Evolutionary conservation across 805 yeast genomes (phyloP).

Genomic region (Blastobotrys americana): DNA sequence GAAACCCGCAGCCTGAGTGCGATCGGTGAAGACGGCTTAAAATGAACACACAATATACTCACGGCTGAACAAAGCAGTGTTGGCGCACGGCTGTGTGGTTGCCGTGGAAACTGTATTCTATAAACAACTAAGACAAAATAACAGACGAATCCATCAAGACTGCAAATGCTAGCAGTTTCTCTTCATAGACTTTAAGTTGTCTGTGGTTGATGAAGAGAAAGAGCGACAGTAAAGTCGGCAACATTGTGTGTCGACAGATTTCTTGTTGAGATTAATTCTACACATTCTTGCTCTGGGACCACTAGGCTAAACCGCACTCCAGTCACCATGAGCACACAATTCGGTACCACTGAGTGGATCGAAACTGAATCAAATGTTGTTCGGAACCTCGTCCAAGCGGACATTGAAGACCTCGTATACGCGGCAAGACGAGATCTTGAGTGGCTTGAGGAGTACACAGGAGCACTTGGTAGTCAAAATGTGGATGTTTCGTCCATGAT

Average conservation of each 20-base stretch:
- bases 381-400: conserved; percentile 33
- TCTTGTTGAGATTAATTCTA: too few species aligned
- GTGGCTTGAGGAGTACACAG: conserved; percentile 37
- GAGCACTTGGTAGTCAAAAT: not conserved
- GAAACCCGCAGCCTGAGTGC: too few species aligned
- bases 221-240: too few species aligned
- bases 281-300: too few species aligned
- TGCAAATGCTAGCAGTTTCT: too few species aligned
- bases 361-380: conserved; percentile 38
- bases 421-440: conserved; percentile 36
- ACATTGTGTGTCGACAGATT: too few species aligned
- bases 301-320: too few species aligned
- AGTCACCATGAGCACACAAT: conserved; percentile 1
- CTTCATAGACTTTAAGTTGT: too few species aligned
- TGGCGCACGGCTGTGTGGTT: not conserved
- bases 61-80: not conserved
- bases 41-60: too few species aligned
- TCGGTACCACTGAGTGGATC: conserved; percentile 49
- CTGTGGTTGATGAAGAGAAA: too few species aligned
- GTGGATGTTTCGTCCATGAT: conserved; percentile 17
- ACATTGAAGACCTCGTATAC: conserved; percentile 36
- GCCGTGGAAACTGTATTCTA: not conserved
- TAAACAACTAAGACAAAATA: not conserved
- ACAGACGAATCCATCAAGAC: not conserved
- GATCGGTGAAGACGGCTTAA: too few species aligned